Base-by-base conservation (phyloP, 257 asterid species). In the Pogostemon cablin region DNA sequence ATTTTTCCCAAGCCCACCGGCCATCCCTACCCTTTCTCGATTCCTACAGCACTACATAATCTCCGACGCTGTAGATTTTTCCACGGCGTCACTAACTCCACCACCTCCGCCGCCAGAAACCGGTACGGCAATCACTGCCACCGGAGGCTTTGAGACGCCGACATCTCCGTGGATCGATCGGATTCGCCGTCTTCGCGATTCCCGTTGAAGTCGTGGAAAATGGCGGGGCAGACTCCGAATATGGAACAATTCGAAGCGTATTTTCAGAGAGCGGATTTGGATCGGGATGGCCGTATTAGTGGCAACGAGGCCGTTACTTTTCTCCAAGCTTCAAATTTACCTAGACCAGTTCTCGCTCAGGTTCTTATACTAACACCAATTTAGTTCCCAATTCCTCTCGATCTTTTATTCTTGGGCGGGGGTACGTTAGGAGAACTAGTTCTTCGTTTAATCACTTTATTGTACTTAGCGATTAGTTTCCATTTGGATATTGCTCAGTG, bases 261-360 rank as follows among this genome's bases (percentile, higher is more conserved):
- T 82, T 93, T 93, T 67, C 89, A 79, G 83, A 84, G 86, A 75
- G 97, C 97, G 37, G 98, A 93, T 81, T 74, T 86, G 89, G 97
- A 93, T 88, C 97, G 87, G 68, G 98, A 93, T 72, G 98, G 98
- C 49, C 91, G 95, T 80, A 79, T 93, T 76, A 93, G 92, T 77
- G 96, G 98, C 62, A 78, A 4, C 46, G 97, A 93, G 87, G 98
- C 98, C 52, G 89, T 87, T 78, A 64, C 86, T 56, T 93, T 93
- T 78, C 88, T 93, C 77, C 91, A 81, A 71, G 95, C 83, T 47
- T 75, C 92, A 57, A 90, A 85, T 82, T 83, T 93, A 75, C 88
- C 96, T 77, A 80, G 80, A 81, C 96, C 65, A 70, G 95, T 93
- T 72, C 97, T 93, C 70, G 97, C 98, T 53, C 95, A 93, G 98